phyloP scores from a whole-genome alignment of 805 yeast genomes.

The Lachancea meyersii region DNA sequence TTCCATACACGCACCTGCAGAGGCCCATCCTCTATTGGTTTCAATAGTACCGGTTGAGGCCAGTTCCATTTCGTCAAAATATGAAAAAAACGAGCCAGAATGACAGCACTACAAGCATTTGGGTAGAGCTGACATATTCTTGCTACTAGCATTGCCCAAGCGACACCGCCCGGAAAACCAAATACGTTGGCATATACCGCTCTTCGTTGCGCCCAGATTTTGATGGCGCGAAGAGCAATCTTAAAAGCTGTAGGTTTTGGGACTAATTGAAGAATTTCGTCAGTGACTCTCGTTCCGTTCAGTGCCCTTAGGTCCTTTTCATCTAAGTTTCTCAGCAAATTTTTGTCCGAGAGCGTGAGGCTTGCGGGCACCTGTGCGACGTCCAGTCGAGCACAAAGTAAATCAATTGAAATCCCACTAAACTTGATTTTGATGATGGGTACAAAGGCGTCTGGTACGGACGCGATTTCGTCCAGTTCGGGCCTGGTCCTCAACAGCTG shows the following conservation, averaged over 20 bases:
- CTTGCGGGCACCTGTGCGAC: conserved; percentile 75
- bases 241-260: conserved; percentile 92
- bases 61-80: conserved; percentile 89
- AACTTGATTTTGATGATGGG: conserved; percentile 90
- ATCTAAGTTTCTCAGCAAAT: conserved; percentile 77
- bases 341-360: conserved; percentile 76
- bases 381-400: conserved; percentile 77
- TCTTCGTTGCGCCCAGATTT: conserved; percentile 93
- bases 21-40: conserved; percentile 95
- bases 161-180: conserved; percentile 99
- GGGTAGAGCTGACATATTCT: conserved; percentile 95
- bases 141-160: conserved; percentile 99
- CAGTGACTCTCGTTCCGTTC: conserved; percentile 96
- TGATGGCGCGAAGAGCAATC: conserved; percentile 86
- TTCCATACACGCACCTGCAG: conserved; percentile 96
- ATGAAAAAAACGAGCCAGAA: conserved; percentile 82
- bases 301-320: conserved; percentile 85
- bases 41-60: conserved; percentile 96
- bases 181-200: conserved; percentile 91
- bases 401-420: conserved; percentile 87
- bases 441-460: conserved; percentile 97
- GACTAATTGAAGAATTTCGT: conserved; percentile 80
- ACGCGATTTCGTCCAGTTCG: conserved; percentile 83
- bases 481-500: conserved; percentile 61
- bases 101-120: conserved; percentile 87